Conservation (phyloP, 106 monocot genomes). For the Dendrobium chrysotoxum region DNA sequence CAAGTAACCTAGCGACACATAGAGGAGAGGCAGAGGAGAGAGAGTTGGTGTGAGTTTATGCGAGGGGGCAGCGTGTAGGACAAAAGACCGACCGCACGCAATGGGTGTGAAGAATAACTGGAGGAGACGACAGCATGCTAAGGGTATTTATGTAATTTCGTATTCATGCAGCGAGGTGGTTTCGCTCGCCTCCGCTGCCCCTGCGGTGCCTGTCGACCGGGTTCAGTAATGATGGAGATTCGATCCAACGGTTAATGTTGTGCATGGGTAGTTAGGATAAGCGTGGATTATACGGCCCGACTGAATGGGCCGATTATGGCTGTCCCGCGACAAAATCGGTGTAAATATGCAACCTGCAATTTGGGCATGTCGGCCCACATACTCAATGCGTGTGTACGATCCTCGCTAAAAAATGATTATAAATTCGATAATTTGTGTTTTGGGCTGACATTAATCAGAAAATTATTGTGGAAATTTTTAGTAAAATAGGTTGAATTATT, state of each 20-base stretch:
- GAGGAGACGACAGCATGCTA: not conserved
- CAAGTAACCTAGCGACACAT: not conserved
- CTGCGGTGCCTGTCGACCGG: not conserved
- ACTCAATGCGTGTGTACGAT: too few species aligned
- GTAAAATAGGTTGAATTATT: too few species aligned
- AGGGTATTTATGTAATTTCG: not conserved
- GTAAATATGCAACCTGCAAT: too few species aligned
- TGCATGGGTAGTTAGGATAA: too few species aligned
- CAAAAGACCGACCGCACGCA: conserved; percentile 5
- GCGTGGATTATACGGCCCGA: not conserved
- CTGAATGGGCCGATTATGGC: not conserved
- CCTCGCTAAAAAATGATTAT: too few species aligned
- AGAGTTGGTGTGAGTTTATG: not conserved
- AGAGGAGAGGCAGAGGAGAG: not conserved
- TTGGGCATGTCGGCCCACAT: too few species aligned
- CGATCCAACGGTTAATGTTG: not conserved
- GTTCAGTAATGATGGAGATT: not conserved
- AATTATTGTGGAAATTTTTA: too few species aligned
- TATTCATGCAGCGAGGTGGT: not conserved
- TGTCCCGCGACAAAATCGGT: not conserved
- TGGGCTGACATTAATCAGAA: too few species aligned
- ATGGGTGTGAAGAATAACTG: not conserved
- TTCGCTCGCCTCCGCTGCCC: not conserved
- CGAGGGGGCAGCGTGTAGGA: not conserved
- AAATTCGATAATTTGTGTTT: too few species aligned